Evolutionary conservation across 2,329 filamentous ascomycete genomes (phyloP), one percentile per base, ranked within the genome.

Genomic region (Fusarium tuaranense): DNA sequence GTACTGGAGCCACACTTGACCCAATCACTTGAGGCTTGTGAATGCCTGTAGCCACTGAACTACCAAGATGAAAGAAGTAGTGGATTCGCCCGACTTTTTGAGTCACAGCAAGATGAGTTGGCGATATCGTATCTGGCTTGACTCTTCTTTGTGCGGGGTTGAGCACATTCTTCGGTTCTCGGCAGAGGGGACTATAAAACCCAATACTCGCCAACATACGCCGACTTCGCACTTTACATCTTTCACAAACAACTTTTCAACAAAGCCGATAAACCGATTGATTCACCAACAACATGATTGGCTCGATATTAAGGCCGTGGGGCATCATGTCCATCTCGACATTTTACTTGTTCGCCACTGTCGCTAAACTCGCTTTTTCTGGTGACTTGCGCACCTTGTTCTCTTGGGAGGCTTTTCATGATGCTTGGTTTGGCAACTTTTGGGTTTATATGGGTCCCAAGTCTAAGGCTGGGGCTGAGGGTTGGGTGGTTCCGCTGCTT

Each of bases 401-500:
- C 30, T 63, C 60, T n/a, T 63, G 60, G 60, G 41, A 63, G n/a
- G 60, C 30, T 4, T 63, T 63, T 30, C 44, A 63, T 8, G 60
- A 63, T 8, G 60, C 60, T 7, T 63, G 60, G 60, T 63, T 63
- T 9, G 60, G 60, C 2, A 63, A 36, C 20, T 63, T 63, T 27
- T 63, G 60, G 60, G n/a, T 25, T 1, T 63, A 22, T 14, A 48
- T 48, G 60, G 60, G 60, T 10, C 60, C 60, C 14, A 63, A 30
- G 22, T 63, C 60, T 4, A 63, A 51, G 20, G 41, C 41, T 3
- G 41, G 34, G 10, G 60, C 60, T 25, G 60, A 63, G 14, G 30
- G 30, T 3, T 63, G 60, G 60, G 60, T 63, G 0, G n/a, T 63
- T 4, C 60, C 60, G 1, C 22, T 63, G 1, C 60, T 63, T 2